Conservation (phyloP, 768 basidiomycete species). For the Psilocybe azurescens region DNA sequence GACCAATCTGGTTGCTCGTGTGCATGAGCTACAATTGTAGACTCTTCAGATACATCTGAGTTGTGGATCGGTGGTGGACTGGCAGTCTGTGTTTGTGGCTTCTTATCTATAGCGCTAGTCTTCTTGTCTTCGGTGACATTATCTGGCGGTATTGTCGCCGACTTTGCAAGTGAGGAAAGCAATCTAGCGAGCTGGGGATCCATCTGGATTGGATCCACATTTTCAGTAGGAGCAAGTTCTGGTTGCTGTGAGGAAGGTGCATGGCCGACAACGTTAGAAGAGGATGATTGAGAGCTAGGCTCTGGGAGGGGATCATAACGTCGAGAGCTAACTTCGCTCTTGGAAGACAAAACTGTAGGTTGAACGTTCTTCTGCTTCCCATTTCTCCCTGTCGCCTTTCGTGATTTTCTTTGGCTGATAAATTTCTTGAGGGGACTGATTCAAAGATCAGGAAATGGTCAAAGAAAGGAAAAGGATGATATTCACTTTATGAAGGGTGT, state of each 20-base stretch:
- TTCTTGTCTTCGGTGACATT: neutral
- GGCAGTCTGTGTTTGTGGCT: slow-evolving; percentile 2
- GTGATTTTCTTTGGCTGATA: slow-evolving; percentile 67
- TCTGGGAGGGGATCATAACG: slow-evolving; percentile 49
- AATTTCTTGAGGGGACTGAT: slow-evolving; percentile 69
- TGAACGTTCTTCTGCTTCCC: slow-evolving; percentile 24
- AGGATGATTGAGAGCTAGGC: slow-evolving; percentile 70
- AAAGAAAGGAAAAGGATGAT: neutral
- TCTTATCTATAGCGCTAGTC: neutral
- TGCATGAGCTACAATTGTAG: slow-evolving; percentile 15
- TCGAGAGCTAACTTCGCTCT: slow-evolving; percentile 16
- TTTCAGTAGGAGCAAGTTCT: slow-evolving; percentile 39
- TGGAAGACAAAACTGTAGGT: slow-evolving; percentile 8
- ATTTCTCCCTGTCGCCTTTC: slow-evolving; percentile 39
- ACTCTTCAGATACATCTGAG: slow-evolving; percentile 22
- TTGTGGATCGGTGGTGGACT: slow-evolving; percentile 14
- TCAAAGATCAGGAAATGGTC: slow-evolving; percentile 12
- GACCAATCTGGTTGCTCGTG: slow-evolving; percentile 20
- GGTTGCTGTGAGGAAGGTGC: slow-evolving; percentile 68
- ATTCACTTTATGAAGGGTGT: slow-evolving; percentile 89
- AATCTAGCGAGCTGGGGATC: slow-evolving; percentile 79
- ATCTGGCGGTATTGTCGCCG: slow-evolving; percentile 39
- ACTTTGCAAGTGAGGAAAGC: slow-evolving; percentile 64
- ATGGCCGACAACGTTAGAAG: slow-evolving; percentile 63
- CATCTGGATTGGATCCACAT: slow-evolving; percentile 38